Evolutionary conservation across 768 basidiomycete species (phyloP).

Genomic region (Sporobolomyces roseus): DNA sequence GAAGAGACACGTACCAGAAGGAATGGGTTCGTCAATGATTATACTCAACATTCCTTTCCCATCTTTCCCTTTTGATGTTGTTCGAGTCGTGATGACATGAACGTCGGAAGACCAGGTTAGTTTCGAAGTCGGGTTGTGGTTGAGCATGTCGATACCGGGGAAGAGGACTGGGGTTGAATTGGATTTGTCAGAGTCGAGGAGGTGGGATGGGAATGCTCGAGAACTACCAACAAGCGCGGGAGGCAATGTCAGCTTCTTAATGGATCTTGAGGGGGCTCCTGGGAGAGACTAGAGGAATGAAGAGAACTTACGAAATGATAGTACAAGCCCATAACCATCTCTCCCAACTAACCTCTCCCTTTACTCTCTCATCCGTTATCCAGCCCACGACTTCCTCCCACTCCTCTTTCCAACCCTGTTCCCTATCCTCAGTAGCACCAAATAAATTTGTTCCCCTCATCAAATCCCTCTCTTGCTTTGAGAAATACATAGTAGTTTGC

Average conservation of each 20-base stretch:
- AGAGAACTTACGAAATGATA: slow-evolving; percentile 25
- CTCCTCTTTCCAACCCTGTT: slow-evolving; percentile 61
- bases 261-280: too few relatives aligned
- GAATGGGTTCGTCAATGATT: slow-evolving; percentile 26
- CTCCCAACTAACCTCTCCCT: slow-evolving; percentile 59
- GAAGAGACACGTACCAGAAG: slow-evolving; percentile 1
- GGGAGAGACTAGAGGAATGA: background rate
- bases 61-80: background rate
- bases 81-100: slow-evolving; percentile 4
- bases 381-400: slow-evolving; percentile 58
- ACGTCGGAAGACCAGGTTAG: slow-evolving; percentile 70
- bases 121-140: slow-evolving; percentile 73
- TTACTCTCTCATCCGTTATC: slow-evolving; percentile 54
- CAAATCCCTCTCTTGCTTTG: slow-evolving; percentile 58
- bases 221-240: slow-evolving; percentile 56
- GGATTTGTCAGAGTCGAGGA: slow-evolving; percentile 62
- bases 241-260: background rate
- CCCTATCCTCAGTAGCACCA: slow-evolving; percentile 68
- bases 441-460: slow-evolving; percentile 76
- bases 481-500: slow-evolving; percentile 71
- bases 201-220: slow-evolving; percentile 80
- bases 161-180: slow-evolving; percentile 67
- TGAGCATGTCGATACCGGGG: slow-evolving; percentile 80
- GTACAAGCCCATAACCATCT: slow-evolving; percentile 42
- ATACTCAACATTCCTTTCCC: slow-evolving; percentile 33